Evolutionary conservation across 441 rosid species (phyloP).

Genomic region (Hura crepitans): DNA sequence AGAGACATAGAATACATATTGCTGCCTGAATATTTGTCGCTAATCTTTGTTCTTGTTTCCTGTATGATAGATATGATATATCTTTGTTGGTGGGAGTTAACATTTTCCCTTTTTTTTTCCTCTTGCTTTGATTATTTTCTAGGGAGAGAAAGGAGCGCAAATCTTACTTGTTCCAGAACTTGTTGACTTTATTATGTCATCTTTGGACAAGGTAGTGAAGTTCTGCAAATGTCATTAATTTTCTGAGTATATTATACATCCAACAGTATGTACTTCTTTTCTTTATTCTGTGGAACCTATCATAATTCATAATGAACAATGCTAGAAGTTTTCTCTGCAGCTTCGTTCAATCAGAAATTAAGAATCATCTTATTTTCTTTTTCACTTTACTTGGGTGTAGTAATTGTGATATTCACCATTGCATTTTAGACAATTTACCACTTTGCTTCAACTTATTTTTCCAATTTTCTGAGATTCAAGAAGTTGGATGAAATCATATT

Average conservation of each 20-base stretch:
- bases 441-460: conserved; percentile 2
- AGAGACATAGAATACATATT: not conserved
- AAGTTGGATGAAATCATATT: not conserved
- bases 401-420: too few species aligned
- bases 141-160: conserved; percentile 90
- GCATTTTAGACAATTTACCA: not conserved
- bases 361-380: not conserved
- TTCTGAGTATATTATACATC: not conserved
- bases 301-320: not conserved
- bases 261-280: too few species aligned
- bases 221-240: not conserved
- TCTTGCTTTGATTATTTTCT: conserved; percentile 21
- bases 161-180: conserved; percentile 78
- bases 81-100: not conserved
- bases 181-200: conserved; percentile 59
- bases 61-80: not conserved
- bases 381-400: not conserved
- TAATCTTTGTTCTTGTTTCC: not conserved
- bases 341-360: conserved; percentile 10
- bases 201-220: conserved; percentile 63
- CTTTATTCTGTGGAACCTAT: not conserved
- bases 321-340: not conserved
- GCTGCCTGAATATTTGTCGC: not conserved
- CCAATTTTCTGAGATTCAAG: not conserved
- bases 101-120: conserved; percentile 10